Base-by-base conservation (phyloP, 768 basidiomycete species). In the Phanerochaete carnosa region DNA sequence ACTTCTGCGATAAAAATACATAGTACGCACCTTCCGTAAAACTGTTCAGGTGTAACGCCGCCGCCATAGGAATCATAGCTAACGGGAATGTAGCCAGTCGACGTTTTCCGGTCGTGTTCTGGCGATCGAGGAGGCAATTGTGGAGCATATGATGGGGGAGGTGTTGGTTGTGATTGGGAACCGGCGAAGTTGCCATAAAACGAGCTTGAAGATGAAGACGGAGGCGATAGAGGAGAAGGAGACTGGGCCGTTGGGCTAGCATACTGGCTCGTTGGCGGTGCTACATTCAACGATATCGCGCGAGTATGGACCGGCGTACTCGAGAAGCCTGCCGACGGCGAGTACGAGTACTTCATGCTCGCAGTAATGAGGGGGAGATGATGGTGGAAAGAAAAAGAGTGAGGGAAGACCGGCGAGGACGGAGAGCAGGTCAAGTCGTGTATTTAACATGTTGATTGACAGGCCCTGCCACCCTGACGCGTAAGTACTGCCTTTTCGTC, bases 311-410 rank as follows among this genome's bases (percentile, higher is more conserved):
- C 23, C 15, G 55, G 55, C 25, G 37, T 12, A 11, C 8, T 29
- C 39, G 25, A 25, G 37, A 56, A 33, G 55, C 55, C 55, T 25
- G 55, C 23, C n/a, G 19, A 7, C 25, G 55, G 25, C 2, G 55
- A 43, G 55, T 56, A 56, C 11, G 55, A 56, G 55, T 56, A 45
- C 55, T 56, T 39, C 55, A 56, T 56, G 11, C n/a, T 53, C 26
- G 30, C 52, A 16, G 52, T 16, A 13, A 30, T 8, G 50, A 29
- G 2, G 26, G 52, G 23, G 52, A n/a, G 52, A 13, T 33, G 33
- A 32, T 33, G 30, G 52, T 53, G 26, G 52, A n/a, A 16, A 32
- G 32, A 13, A 37, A 22, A 53, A 22, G 32, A 32, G 33, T 5
- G 26, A 6, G 33, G 52, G 52, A 19, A 23, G 15, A 32, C 30